Conservation (phyloP, 2,329 filamentous ascomycete genomes). For the Fusarium sp. region DNA sequence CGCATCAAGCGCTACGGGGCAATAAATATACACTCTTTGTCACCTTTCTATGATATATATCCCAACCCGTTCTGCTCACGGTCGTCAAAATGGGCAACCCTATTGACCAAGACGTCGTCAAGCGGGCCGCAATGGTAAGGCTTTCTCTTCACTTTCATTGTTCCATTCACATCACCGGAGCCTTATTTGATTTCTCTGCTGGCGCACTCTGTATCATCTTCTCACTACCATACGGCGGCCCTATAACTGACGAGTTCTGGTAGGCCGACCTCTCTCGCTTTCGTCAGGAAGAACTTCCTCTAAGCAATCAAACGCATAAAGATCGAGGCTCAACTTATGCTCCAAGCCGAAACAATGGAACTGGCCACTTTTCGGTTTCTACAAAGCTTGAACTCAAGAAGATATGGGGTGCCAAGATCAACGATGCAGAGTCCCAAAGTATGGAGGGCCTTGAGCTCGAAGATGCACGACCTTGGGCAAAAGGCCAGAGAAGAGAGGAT, state of each 20-base stretch:
- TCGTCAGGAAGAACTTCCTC: constrained; percentile 39
- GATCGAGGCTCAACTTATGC: not conserved
- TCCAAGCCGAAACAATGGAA: constrained; percentile 20
- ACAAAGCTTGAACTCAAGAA: not conserved
- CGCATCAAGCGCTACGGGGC: not conserved
- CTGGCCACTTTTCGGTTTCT: not conserved
- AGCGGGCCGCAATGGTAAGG: constrained; percentile 33
- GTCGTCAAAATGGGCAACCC: constrained; percentile 25
- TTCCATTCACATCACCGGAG: not conserved
- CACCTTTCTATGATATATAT: not conserved
- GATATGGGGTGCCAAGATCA: constrained; percentile 29
- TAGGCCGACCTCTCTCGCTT: constrained; percentile 36
- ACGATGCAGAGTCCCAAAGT: constrained; percentile 35
- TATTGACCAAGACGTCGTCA: not conserved
- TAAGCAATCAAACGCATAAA: constrained; percentile 10
- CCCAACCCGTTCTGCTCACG: not conserved
- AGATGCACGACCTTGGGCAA: constrained; percentile 36
- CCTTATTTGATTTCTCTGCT: not conserved
- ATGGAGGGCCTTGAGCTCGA: constrained; percentile 32
- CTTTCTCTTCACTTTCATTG: not conserved
- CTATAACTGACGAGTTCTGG: not conserved
- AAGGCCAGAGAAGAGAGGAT: not conserved
- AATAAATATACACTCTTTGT: not conserved
- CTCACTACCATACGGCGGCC: not conserved
- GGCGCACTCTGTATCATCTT: not conserved